A percentile compares a stretch with the other conserved stretches of the same genome.
Conservation (phyloP, 495 filamentous ascomycete genomes). For the Talaromyces proteolyticus region DNA sequence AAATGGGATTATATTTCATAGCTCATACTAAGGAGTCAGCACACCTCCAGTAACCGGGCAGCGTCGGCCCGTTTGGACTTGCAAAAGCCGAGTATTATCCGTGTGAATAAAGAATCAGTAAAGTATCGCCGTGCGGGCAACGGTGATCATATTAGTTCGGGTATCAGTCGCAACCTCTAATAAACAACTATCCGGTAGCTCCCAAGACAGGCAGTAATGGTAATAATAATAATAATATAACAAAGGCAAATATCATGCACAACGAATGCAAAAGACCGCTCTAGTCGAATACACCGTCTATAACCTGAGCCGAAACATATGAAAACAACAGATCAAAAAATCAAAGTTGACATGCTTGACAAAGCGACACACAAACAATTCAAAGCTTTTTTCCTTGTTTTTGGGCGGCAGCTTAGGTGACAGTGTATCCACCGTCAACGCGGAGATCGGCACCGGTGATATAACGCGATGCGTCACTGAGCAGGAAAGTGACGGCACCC, state of each 20-base stretch:
- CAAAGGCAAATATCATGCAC: background rate
- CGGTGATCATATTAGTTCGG: background rate
- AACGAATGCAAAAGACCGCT: background rate
- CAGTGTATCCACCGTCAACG: constrained; percentile 88
- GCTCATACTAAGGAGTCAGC: too few relatives aligned
- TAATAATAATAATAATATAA: too few relatives aligned
- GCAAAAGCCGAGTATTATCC: too few relatives aligned
- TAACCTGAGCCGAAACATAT: constrained; percentile 4
- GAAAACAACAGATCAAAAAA: too few relatives aligned
- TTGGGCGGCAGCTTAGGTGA: constrained; percentile 50
- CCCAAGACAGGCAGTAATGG: too few relatives aligned
- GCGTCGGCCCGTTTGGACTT: too few relatives aligned
- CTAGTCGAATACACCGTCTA: constrained; percentile 4
- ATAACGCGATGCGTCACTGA: constrained; percentile 79
- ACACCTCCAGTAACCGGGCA: too few relatives aligned
- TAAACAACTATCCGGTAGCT: too few relatives aligned
- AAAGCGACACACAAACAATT: background rate
- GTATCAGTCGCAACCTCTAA: background rate
- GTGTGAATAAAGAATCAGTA: too few relatives aligned
- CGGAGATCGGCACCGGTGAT: constrained; percentile 87
- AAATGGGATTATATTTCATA: too few relatives aligned
- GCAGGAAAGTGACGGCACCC: constrained; percentile 86
- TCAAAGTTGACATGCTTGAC: background rate
- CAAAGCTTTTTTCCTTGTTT: background rate
- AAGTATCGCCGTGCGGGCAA: too few relatives aligned